These are phyloP conservation scores for Phaeosphaeria sp. DNA, from an alignment of 2,329 filamentous ascomycete genomes.

Conservation along the genomic window DNA sequence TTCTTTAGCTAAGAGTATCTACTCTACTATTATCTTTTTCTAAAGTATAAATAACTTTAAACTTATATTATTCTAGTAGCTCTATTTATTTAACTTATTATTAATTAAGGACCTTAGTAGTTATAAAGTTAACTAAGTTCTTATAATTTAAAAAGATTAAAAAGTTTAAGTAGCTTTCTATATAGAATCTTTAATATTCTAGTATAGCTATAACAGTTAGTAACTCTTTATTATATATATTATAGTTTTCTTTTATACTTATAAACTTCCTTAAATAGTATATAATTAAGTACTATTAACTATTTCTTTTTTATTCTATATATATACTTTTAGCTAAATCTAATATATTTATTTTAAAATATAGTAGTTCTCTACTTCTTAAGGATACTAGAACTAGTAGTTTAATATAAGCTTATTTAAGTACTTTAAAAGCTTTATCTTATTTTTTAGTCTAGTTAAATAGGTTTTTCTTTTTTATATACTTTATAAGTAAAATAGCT, in stretches of 20 bases:
- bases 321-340: background rate
- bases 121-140: constrained; percentile 4
- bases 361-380: background rate
- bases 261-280: constrained; percentile 7
- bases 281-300: constrained; percentile 6
- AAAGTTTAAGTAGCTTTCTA: constrained; percentile 1
- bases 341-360: constrained; percentile 4
- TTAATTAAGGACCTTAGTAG: constrained; percentile 2
- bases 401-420: constrained; percentile 1
- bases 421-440: constrained; percentile 1
- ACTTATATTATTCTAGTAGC: constrained; percentile 4
- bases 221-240: constrained; percentile 6
- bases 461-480: constrained; percentile 3
- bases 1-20: no score
- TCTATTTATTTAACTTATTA: constrained; percentile 1
- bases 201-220: constrained; percentile 2
- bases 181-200: constrained; percentile 5
- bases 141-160: constrained; percentile 3
- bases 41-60: constrained; percentile 5
- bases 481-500: constrained; percentile 2
- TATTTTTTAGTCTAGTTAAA: background rate
- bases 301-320: background rate
- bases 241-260: constrained; percentile 3
- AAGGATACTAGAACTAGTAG: constrained; percentile 1
- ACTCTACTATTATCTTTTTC: constrained; percentile 6